phyloP scores from a whole-genome alignment of 495 filamentous ascomycete genomes.

The Diplogelasinospora grovesii region DNA sequence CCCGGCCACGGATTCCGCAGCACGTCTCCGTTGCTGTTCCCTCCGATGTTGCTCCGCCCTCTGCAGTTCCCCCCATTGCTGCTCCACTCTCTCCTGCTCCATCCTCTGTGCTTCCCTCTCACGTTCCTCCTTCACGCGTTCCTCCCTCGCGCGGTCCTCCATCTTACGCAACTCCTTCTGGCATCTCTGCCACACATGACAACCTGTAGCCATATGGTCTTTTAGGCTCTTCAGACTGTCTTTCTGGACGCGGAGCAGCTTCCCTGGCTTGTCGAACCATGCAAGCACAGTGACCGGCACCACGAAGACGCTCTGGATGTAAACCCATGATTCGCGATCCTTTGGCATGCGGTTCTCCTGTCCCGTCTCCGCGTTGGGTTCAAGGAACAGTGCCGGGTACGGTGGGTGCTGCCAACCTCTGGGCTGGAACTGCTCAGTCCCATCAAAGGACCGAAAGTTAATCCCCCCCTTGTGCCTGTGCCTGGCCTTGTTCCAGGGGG shows the following conservation, averaged over 20 bases:
- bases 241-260: not conserved
- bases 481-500: constrained; percentile 21
- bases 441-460: constrained; percentile 26
- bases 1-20: too few relatives aligned
- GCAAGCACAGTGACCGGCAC: constrained; percentile 18
- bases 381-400: constrained; percentile 15
- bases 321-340: constrained; percentile 24
- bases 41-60: too few relatives aligned
- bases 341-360: constrained; percentile 18
- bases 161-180: not conserved
- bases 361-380: too few relatives aligned
- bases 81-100: too few relatives aligned
- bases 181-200: not conserved
- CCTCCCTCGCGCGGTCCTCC: too few relatives aligned
- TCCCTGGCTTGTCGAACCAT: constrained; percentile 13
- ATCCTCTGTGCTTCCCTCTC: too few relatives aligned
- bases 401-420: not conserved
- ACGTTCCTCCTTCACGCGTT: too few relatives aligned
- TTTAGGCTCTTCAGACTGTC: not conserved
- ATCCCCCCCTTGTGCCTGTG: constrained; percentile 13
- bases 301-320: constrained; percentile 14
- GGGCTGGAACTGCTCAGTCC: too few relatives aligned
- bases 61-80: too few relatives aligned
- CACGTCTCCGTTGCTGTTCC: too few relatives aligned
- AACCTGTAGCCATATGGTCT: not conserved